Base-by-base conservation (phyloP, 2,329 filamentous ascomycete species). In the Penicillium occitanis region DNA sequence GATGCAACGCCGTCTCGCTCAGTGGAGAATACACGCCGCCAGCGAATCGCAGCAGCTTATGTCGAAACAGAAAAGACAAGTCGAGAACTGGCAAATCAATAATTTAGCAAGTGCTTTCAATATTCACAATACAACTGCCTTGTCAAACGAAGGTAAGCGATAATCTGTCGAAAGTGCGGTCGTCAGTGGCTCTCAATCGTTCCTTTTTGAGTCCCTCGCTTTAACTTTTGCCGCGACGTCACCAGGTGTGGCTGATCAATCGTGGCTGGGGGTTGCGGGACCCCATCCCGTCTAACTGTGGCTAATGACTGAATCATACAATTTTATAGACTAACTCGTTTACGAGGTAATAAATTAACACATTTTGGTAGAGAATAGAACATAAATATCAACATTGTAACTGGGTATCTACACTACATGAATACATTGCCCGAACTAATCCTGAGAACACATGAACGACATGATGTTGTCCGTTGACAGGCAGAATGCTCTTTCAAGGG, bases 331-430 rank as follows among this genome's bases (percentile, higher is more conserved):
- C n/a, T 53, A 7, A 35, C 51, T 35, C 30, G 30, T 28, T 50
- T 28, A 30, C 35, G 11, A 37, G 10, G 13, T 48, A 10, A 48
- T 48, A 11, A 10, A 46, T 19, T 19, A 22, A 22, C 13, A 48
- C 44, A 33, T 33, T 33, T 3, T 33, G 25, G 14, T n/a, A 11
- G 22, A 35, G 30, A 55, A 37, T 37, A 17, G 17, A 19, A 33
- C 10, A 58, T 57, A 22, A 51, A 51, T 28, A 50, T 48, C 14
- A 58, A 58, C 53, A 64, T 30, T 63, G 33, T 19, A 37, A 64
- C 22, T 59, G 61, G 61, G 65, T 67, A 67, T 67, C 65, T 67
- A 67, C 65, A 67, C 61, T 64, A 67, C 61, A 67, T 57, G 53
- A 55, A 64, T 61, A 67, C 61, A 66, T 28, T 30, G 37, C 57